Evolutionary conservation across 139 green algal genomes (phyloP).

Genomic region (Chlorella sp.): DNA sequence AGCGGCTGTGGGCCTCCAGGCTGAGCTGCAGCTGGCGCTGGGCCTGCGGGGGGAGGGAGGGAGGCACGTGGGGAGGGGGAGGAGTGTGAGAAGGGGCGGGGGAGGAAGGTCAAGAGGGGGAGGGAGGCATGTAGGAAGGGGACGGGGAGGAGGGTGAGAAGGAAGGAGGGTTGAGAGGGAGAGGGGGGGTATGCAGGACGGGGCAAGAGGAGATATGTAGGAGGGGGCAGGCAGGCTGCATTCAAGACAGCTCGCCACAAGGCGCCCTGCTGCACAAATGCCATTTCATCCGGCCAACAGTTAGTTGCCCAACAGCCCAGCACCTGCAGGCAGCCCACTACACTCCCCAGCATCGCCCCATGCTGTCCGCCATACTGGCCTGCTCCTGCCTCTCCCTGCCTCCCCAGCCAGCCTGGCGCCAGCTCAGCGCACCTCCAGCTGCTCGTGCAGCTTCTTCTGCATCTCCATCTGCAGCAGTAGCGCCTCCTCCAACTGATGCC

Average conservation of each 20-base stretch:
- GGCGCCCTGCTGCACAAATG: neutral
- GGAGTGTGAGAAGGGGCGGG: too few relatives aligned
- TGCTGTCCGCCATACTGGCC: too few relatives aligned
- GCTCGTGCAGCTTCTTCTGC: conserved; percentile 95
- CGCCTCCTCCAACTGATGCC: conserved; percentile 80
- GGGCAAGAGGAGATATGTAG: too few relatives aligned
- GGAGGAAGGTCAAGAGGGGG: too few relatives aligned
- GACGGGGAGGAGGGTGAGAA: too few relatives aligned
- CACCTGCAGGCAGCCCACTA: neutral
- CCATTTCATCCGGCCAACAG: neutral
- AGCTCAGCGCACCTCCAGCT: conserved; percentile 81
- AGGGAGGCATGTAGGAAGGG: too few relatives aligned
- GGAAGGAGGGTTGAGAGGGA: too few relatives aligned
- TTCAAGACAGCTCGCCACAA: neutral
- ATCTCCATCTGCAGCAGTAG: conserved; percentile 95
- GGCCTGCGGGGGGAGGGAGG: conserved; percentile 55
- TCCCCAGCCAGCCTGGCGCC: too few relatives aligned
- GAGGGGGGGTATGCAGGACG: too few relatives aligned
- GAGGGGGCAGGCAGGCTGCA: neutral
- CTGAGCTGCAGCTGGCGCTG: conserved; percentile 92
- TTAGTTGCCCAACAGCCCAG: neutral
- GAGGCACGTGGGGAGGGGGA: neutral
- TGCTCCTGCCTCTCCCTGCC: too few relatives aligned
- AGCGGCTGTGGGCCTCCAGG: conserved; percentile 92
- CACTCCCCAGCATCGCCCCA: neutral